Evolutionary conservation across 2,329 filamentous ascomycete species (phyloP), one percentile per base, ranked within the genome.

Genomic region (Fusarium virguliforme): DNA sequence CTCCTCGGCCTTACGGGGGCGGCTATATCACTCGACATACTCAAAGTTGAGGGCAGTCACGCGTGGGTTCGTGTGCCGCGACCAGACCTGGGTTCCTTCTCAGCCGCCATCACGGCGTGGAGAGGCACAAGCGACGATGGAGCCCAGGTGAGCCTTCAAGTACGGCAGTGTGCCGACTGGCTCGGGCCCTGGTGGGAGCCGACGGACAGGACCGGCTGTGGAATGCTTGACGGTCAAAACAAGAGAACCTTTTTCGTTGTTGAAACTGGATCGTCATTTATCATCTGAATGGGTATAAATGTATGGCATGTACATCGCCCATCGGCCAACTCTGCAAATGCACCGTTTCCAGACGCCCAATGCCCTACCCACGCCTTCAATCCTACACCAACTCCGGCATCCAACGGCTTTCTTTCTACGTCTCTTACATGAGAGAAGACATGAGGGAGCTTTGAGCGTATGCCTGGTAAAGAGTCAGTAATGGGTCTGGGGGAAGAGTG

Each of bases 361-460:
- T 63, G 76, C 63, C 70, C 67, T 63, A 70, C 64, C 18, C 67
- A 67, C 59, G 64, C 65, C 38, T 51, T 60, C 55, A 61, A 60
- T 64, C 55, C 65, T 54, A 70, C 60, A 59, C 67, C 73, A 67
- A 53, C 57, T 57, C 62, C 67, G 51, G 62, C 70, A 61, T 59
- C 62, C 61, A 73, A 28, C 35, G 37, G 50, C 35, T 59, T 56
- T 60, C 35, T 59, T 56, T 60, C 62, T 48, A 28, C 24, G 43
- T 38, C 37, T 63, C 65, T 75, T 87, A 92, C 88, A 94, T 91
- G 85, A 94, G 87, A 74, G 88, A 89, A 66, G 90, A 92, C 86
- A 93, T 91, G 78, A 97, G 88, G 65, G 93, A 94, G 81, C 89
- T 95, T 78, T 94, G 91, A 54, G 93, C 94, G 80, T 97, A 97